These are phyloP conservation scores for Cercospora sp. DNA, from an alignment of 2,329 filamentous ascomycete genomes.

Conservation along the genomic window DNA sequence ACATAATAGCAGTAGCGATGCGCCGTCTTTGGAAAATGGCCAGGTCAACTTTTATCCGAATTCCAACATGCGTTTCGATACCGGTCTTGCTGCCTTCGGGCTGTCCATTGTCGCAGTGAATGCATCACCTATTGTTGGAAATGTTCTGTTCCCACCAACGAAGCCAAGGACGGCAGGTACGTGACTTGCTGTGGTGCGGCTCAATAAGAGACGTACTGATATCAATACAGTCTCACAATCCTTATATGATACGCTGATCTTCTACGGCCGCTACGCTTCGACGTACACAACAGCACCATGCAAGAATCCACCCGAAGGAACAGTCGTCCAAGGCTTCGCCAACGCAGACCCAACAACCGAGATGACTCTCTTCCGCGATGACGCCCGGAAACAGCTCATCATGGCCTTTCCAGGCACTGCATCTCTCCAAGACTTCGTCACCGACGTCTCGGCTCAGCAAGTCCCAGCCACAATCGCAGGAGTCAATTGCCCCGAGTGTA, in stretches of 20 bases:
- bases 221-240: conserved; percentile 4
- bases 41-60: background rate
- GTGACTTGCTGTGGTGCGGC: background rate
- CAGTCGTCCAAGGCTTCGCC: conserved; percentile 18
- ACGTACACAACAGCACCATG: conserved; percentile 13
- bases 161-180: background rate
- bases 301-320: conserved; percentile 10
- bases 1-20: background rate
- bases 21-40: background rate
- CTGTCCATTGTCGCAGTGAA: background rate
- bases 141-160: background rate
- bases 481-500: conserved; percentile 14
- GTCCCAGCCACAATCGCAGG: conserved; percentile 15
- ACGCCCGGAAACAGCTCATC: conserved; percentile 11
- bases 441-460: conserved; percentile 10
- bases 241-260: conserved; percentile 16
- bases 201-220: background rate
- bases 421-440: conserved; percentile 15
- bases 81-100: background rate
- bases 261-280: conserved; percentile 15
- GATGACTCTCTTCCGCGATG: conserved; percentile 19
- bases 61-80: conserved; percentile 2
- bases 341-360: conserved; percentile 13
- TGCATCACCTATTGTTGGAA: background rate
- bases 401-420: conserved; percentile 20